Conservation (phyloP, 345 rosid genomes). For the Eucalyptus leucophloia region DNA sequence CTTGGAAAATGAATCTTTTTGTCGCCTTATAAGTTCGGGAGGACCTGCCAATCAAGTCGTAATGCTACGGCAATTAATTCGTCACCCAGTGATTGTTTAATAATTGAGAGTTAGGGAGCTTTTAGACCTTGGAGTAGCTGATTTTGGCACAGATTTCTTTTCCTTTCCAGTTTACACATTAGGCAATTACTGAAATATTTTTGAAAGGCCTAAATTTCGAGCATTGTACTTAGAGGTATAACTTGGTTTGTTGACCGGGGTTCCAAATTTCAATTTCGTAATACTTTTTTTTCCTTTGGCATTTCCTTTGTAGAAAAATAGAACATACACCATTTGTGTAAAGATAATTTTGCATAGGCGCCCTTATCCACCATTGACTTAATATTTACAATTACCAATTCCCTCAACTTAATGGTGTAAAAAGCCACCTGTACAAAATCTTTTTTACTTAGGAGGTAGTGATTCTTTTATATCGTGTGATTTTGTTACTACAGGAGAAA, state of each 20-base stretch:
- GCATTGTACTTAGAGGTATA: background rate
- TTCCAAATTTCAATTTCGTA: no score
- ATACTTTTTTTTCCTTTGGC: background rate
- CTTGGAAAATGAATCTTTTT: background rate
- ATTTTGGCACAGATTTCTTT: background rate
- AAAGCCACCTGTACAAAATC: background rate
- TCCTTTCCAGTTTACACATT: background rate
- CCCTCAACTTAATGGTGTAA: background rate
- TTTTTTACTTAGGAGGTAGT: background rate
- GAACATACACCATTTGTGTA: background rate
- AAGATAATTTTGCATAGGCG: background rate
- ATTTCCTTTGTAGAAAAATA: background rate
- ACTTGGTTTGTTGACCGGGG: no score
- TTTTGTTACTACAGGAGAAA: background rate
- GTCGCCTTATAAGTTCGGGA: background rate
- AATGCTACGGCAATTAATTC: background rate
- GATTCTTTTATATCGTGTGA: background rate
- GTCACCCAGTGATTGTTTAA: background rate
- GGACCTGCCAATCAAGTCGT: background rate
- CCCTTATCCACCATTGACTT: background rate
- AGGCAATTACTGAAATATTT: background rate
- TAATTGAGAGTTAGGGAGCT: background rate
- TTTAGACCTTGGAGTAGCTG: background rate
- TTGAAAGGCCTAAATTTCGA: background rate
- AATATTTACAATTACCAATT: background rate